These are phyloP conservation scores for Wallacemonas rigidus DNA, from an alignment of 208 protist species.

Conservation along the genomic window DNA sequence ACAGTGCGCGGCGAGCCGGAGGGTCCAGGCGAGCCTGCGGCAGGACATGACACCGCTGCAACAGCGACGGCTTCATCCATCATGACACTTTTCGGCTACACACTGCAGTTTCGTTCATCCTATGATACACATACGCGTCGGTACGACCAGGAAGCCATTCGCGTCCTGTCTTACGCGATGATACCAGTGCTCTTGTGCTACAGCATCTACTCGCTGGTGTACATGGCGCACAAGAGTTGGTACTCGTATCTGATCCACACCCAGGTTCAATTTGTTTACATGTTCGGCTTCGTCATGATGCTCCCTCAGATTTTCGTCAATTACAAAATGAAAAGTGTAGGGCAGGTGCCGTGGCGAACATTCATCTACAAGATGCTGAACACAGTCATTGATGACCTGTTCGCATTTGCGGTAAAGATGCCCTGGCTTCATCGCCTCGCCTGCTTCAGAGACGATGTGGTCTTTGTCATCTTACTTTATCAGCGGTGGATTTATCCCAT, in stretches of 20 bases:
- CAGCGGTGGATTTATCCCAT: conserved; percentile 99
- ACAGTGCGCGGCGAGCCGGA: not conserved
- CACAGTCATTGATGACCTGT: conserved; percentile 99
- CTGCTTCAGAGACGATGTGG: conserved; percentile 98
- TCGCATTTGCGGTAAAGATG: conserved; percentile 99
- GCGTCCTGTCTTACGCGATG: conserved; percentile 93
- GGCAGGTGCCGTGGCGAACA: conserved; percentile 97
- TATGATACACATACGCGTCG: conserved; percentile 83
- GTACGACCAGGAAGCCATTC: conserved; percentile 93
- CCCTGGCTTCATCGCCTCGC: conserved; percentile 96
- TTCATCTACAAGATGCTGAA: conserved; percentile 98
- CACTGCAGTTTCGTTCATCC: conserved; percentile 56
- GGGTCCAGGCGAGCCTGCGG: conserved; percentile 12
- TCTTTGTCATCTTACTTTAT: conserved; percentile 98
- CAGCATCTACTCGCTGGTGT: conserved; percentile 95
- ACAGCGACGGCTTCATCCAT: not conserved
- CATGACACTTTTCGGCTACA: conserved; percentile 33
- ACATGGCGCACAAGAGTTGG: conserved; percentile 94
- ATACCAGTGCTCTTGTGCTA: conserved; percentile 93
- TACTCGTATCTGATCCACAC: conserved; percentile 92
- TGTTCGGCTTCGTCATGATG: conserved; percentile 98
- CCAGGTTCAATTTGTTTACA: conserved; percentile 91
- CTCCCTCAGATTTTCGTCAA: conserved; percentile 99
- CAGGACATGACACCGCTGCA: not conserved
- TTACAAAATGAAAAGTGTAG: conserved; percentile 98